Conservation (phyloP, 1,284 basidiomycete species). For the Phlebopus sp. region DNA sequence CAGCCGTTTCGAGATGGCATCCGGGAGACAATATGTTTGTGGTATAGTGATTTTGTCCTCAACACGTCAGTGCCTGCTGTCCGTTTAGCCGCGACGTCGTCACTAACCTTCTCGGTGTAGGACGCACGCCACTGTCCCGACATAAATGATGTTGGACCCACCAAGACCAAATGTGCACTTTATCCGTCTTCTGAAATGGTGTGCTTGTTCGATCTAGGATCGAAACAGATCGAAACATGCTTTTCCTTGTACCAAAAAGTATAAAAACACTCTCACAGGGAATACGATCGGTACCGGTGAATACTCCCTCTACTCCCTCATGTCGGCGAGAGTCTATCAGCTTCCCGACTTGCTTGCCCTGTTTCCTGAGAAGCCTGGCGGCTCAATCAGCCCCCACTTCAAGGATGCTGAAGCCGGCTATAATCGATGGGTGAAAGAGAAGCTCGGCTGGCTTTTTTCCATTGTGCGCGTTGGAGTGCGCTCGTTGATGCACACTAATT, state of each 20-base stretch:
- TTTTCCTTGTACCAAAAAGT: conserved; percentile 1
- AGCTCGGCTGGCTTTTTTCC: conserved; percentile 23
- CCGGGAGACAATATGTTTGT: no score
- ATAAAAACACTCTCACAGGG: conserved; percentile 15
- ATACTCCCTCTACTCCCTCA: conserved; percentile 4
- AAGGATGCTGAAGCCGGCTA: conserved; percentile 22
- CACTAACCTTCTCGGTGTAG: no score
- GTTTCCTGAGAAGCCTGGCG: conserved; percentile 28
- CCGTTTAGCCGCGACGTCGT: no score
- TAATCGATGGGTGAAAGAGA: conserved; percentile 24
- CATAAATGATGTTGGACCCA: no score
- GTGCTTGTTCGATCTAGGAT: no score
- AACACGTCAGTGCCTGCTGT: no score
- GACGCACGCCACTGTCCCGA: no score
- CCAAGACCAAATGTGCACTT: no score
- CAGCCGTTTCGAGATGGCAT: no score
- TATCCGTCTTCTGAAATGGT: no score
- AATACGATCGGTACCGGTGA: not conserved
- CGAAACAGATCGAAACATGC: not conserved
- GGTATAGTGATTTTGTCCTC: no score
- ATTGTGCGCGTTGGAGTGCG: conserved; percentile 14
- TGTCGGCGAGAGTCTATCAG: conserved; percentile 19
- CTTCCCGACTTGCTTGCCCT: conserved; percentile 25
- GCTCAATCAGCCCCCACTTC: conserved; percentile 26
- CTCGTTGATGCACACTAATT: not conserved